Conservation (phyloP, 768 basidiomycete species). For the Termitomyces sp. region DNA sequence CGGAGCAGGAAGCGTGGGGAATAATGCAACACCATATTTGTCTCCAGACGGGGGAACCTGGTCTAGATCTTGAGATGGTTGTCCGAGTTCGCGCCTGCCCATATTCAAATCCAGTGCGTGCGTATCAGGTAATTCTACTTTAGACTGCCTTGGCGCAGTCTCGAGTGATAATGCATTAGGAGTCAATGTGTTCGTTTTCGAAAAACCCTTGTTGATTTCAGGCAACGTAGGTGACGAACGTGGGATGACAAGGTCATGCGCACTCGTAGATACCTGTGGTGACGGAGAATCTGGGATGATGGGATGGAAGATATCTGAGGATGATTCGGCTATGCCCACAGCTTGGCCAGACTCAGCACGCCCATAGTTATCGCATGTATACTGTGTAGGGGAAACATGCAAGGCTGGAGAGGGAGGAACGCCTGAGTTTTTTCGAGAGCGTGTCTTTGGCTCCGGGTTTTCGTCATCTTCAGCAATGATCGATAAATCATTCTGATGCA, state of each 20-base stretch:
- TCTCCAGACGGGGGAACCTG: slow-evolving; percentile 20
- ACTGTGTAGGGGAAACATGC: not conserved
- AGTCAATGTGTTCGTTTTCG: not conserved
- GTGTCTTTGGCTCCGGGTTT: slow-evolving; percentile 34
- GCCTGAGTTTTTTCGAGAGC: not conserved
- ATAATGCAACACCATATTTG: slow-evolving; percentile 38
- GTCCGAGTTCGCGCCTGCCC: slow-evolving; percentile 15
- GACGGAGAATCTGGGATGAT: slow-evolving; percentile 33
- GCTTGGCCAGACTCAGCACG: slow-evolving; percentile 1
- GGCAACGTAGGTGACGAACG: not conserved
- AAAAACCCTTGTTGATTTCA: not conserved
- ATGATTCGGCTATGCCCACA: slow-evolving; percentile 18
- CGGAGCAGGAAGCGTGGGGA: slow-evolving; percentile 65
- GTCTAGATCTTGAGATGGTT: slow-evolving; percentile 31
- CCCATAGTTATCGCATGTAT: not conserved
- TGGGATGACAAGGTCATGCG: not conserved
- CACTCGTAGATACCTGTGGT: not conserved
- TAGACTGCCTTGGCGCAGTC: slow-evolving; percentile 2
- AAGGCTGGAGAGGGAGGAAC: not conserved
- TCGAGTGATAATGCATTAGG: slow-evolving; percentile 8
- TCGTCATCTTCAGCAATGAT: slow-evolving; percentile 73
- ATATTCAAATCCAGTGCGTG: slow-evolving; percentile 2
- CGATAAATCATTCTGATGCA: slow-evolving; percentile 48
- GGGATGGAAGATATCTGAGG: slow-evolving; percentile 35
- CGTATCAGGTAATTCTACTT: slow-evolving; percentile 3